Percentiles rank a stretch among this genome's conserved stretches.
These are phyloP conservation scores for Lyophyllum shimeji DNA, from an alignment of 768 basidiomycete species.

Conservation along the genomic window DNA sequence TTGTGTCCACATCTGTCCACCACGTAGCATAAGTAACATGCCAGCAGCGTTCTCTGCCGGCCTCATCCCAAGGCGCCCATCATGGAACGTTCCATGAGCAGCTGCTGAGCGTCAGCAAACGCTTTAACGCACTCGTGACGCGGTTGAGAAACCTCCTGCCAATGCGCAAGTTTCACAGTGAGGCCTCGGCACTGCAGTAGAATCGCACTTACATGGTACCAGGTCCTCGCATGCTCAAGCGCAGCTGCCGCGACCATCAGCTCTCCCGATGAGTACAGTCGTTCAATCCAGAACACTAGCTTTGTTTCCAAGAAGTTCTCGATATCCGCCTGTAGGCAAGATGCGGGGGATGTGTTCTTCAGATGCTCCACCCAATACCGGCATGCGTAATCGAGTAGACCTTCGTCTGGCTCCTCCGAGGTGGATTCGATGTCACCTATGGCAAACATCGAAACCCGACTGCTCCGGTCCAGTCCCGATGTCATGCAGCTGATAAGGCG, in stretches of 20 bases:
- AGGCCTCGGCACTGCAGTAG: not conserved
- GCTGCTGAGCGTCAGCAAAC: constrained; percentile 14
- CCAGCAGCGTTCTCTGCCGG: no score
- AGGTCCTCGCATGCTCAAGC: constrained; percentile 11
- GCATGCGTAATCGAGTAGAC: constrained; percentile 17
- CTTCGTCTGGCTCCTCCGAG: not conserved
- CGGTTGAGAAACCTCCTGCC: constrained; percentile 5
- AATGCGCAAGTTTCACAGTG: not conserved
- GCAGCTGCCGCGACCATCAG: constrained; percentile 11
- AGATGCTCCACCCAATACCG: constrained; percentile 20
- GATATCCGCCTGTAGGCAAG: constrained; percentile 6
- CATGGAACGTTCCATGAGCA: constrained; percentile 9
- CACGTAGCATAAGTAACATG: no score
- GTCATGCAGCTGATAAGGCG: constrained; percentile 11
- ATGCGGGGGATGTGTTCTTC: not conserved
- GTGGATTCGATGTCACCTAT: not conserved
- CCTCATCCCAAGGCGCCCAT: not conserved
- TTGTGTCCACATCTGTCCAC: no score
- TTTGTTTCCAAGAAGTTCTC: constrained; percentile 12
- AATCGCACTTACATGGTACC: constrained; percentile 15
- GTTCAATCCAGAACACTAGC: constrained; percentile 17
- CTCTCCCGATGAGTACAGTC: constrained; percentile 6
- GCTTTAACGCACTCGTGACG: constrained; percentile 12
- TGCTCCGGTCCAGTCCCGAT: constrained; percentile 4
- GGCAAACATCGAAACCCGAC: constrained; percentile 1